Base-by-base conservation (phyloP, 108 stramenopile genomes). In the Cylindrotheca fusiformis region DNA sequence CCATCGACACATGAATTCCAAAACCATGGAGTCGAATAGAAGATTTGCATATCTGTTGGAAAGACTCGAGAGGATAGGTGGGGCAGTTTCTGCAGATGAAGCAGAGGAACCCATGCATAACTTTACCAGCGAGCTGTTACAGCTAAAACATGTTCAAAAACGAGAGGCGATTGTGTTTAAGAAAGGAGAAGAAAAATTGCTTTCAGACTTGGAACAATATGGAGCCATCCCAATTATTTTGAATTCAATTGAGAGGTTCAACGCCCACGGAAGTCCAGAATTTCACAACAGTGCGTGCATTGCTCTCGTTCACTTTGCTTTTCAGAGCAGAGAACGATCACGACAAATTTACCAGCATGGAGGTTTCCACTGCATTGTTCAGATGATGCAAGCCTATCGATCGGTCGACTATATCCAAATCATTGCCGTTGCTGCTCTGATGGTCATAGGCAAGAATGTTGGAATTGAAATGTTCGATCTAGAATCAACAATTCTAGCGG, bases 301-400 rank as follows among this genome's bases (percentile, higher is more conserved):
- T 31, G 63, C 63, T 21, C 25, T 63, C 33, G 33, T 63, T 21
- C 52, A 63, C 52, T 53, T 63, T 25, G 36, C 22, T 2, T 63
- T 21, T 52, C 23, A 23, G 1, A 63, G 63, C 32, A 52, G 32
- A 28, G 20, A 1, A 3, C 24, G 63, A 63, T 32, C 48, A 18
- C 3, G 26, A 10, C 2, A 25, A 1, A 2, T 63, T 17, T 63
- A 52, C 30, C 29, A 36, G 5, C 30, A 32, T 10, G 63, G 63
- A 24, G 63, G 44, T 22, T 14, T 52, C 26, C 4, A 22, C 1
- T 32, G 5, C 3, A 63, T 52, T 41, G 23, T 23, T 36, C 63
- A 48, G 17, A 63, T 63, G 63, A 63, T 63, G 63, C 31, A 63
- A 32, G 30, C 29, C 1, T 63, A 47, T 24, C 51, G 52, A 52